These are phyloP conservation scores for Bipolaris cookei DNA, from an alignment of 2,329 filamentous ascomycete species.

Conservation along the genomic window DNA sequence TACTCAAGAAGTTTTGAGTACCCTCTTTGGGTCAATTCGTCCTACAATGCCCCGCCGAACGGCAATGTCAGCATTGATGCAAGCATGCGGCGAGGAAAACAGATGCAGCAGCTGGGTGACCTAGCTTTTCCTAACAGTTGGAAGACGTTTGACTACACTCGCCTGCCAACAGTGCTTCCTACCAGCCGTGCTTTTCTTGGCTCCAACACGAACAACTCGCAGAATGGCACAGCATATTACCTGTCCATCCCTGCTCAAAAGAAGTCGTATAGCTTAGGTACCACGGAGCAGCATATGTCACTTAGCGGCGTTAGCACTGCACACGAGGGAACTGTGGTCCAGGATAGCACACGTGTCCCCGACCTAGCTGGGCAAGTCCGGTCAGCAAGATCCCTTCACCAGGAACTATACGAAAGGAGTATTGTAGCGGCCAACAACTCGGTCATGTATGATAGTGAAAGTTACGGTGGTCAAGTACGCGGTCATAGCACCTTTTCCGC, in stretches of 20 bases:
- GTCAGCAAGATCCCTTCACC: conserved; percentile 1
- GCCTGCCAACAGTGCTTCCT: conserved; percentile 20
- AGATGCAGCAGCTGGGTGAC: conserved; percentile 54
- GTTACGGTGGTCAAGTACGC: conserved; percentile 23
- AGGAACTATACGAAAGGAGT: conserved; percentile 63
- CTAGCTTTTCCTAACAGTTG: conserved; percentile 66
- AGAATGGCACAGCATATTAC: conserved; percentile 66
- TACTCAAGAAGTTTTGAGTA: conserved; percentile 61
- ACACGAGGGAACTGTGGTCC: conserved; percentile 15
- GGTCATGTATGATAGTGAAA: conserved; percentile 58
- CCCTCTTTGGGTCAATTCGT: conserved; percentile 65
- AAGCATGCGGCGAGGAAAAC: conserved; percentile 57
- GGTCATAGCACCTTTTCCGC: conserved; percentile 15
- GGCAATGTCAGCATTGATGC: conserved; percentile 56
- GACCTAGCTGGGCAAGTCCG: not conserved
- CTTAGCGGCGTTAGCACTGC: conserved; percentile 56
- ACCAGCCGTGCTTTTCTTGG: conserved; percentile 41
- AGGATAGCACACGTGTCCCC: conserved; percentile 8
- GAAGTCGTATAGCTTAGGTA: conserved; percentile 60
- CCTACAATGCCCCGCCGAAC: conserved; percentile 51
- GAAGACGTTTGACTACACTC: conserved; percentile 59
- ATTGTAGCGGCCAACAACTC: conserved; percentile 63
- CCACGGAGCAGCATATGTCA: conserved; percentile 62
- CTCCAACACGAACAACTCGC: conserved; percentile 57
- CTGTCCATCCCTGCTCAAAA: conserved; percentile 55